Evolutionary conservation across 23 red algal species (phyloP), one percentile per base, ranked within the genome.

Genomic region (Agarophyton chilense): DNA sequence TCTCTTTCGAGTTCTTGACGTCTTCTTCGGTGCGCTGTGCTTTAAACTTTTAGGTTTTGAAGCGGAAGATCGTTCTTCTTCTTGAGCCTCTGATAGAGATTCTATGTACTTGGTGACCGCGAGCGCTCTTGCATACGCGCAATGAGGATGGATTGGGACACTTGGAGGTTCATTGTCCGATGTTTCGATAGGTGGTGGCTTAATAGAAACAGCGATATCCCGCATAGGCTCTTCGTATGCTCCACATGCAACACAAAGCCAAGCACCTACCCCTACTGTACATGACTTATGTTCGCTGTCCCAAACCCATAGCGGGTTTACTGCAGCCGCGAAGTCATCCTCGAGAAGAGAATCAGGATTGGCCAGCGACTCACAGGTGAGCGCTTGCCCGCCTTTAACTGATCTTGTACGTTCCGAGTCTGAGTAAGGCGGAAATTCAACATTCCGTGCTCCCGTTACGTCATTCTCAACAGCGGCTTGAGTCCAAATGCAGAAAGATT

Each of bases 231-330:
- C 16, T 3, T 88, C 83, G 18, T 74, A 45, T 35, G 57, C 54
- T 21, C 65, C 83, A 61, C 83, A 88, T 43, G 66, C 83, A 4
- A 54, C 67, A 28, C 83, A 88, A 10, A 88, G 39, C 83, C 83
- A 88, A 42, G 67, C 28, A 28, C 83, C 83, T 10, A 35, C 51
- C 21, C 44, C 34, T 54, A 7, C 2, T 51, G 36, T 35, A 35
- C 13, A 17, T 1, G 36, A 43, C 17, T 18, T 18, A 38, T 88
- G 50, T 21, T 88, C 83, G 50, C 49, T 66, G 29, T 88, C 67
- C 65, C 64, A 76, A 39, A 77, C 51, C 83, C 83, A 88, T 0
- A 88, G 28, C 29, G 83, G 83, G 29, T 57, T 65, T 21, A 52
- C 71, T 17, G 83, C 83, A 17, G 66, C 46, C 10, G 13, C 33